Base-by-base conservation (phyloP, 805 yeast species). In the Saccharomycopsis fodiens region DNA sequence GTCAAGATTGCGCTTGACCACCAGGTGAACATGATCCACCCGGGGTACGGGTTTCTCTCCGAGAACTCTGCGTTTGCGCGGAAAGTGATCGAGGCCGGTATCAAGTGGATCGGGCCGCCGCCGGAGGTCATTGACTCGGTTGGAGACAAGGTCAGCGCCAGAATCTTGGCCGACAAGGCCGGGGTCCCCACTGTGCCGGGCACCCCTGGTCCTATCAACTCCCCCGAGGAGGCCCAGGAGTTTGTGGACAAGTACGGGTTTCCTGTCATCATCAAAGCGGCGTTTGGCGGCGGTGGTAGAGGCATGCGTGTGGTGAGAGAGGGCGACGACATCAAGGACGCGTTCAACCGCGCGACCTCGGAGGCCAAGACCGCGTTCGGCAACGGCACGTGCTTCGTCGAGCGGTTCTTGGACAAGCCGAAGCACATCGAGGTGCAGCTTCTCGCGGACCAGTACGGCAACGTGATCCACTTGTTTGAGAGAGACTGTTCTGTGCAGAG, bases 401-500 rank as follows among this genome's bases (percentile, higher is more conserved):
- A 91, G 73, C 79, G 98, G 59, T 91, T 91, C 67, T 74, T 91
- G 58, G 86, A 86, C 74, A 83, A 76, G 63, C 98, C 98, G 58
- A 91, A 93, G 72, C 98, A 93, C 69, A 93, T 91, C 56, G 98
- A 91, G 69, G 97, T 91, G 39, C 98, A 91, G 70, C 73, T 91
- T 58, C 75, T 91, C 56, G 98, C 96, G 42, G 98, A 91, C 65
- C 74, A 76, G 60, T 81, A 85, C 60, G 98, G 98, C 48, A 93
- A 91, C 63, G 96, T 89, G 21, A 84, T 91, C 59, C 98, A 91
- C 63, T 69, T 91, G 57, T 93, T 88, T 57, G 98, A 91, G 74
- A 82, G 98, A 69, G 98, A 91, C 69, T 91, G 98, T 69, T 88
- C 97, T n/a, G 98, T 91, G 44, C 98, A 91, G 72, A 85, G 98